Conservation (phyloP, 2,329 filamentous ascomycete genomes). For the Mycosphaerella arachidis region DNA sequence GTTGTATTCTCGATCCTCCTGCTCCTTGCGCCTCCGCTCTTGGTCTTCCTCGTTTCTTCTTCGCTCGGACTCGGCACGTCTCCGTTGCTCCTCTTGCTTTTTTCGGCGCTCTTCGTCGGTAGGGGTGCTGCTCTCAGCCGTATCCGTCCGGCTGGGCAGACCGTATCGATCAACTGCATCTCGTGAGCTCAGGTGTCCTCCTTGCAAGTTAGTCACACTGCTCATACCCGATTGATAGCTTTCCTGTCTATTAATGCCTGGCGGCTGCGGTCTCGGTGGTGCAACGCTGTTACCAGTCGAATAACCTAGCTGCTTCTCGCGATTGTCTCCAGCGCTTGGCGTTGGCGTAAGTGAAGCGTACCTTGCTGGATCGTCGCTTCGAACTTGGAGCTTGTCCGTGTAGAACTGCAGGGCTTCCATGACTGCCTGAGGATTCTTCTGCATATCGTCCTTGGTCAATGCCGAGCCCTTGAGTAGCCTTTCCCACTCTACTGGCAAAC, state of each 20-base stretch:
- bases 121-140: slow-evolving; percentile 30
- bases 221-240: slow-evolving; percentile 39
- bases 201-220: slow-evolving; percentile 16
- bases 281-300: slow-evolving; percentile 44
- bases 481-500: slow-evolving; percentile 93
- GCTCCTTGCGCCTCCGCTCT: slow-evolving; percentile 58
- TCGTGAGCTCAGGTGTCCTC: slow-evolving; percentile 18
- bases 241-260: slow-evolving; percentile 42
- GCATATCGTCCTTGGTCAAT: slow-evolving; percentile 97
- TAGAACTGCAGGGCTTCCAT: slow-evolving; percentile 85
- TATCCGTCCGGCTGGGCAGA: slow-evolving; percentile 27
- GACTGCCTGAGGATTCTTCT: slow-evolving; percentile 73
- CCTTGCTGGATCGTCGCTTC: slow-evolving; percentile 64
- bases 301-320: slow-evolving; percentile 49
- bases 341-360: slow-evolving; percentile 66
- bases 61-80: slow-evolving; percentile 37
- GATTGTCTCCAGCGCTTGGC: slow-evolving; percentile 49
- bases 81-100: slow-evolving; percentile 39
- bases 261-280: slow-evolving; percentile 45
- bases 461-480: slow-evolving; percentile 92
- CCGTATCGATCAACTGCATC: slow-evolving; percentile 27
- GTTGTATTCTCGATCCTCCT: slow-evolving; percentile 73
- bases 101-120: slow-evolving; percentile 38
- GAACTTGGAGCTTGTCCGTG: slow-evolving; percentile 71
- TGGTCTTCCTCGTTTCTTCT: slow-evolving; percentile 43